A percentile compares a stretch with the other conserved stretches of the same genome.
These are phyloP conservation scores for Pseudocercospora cruenta DNA, from an alignment of 2,329 filamentous ascomycete species.

Conservation along the genomic window DNA sequence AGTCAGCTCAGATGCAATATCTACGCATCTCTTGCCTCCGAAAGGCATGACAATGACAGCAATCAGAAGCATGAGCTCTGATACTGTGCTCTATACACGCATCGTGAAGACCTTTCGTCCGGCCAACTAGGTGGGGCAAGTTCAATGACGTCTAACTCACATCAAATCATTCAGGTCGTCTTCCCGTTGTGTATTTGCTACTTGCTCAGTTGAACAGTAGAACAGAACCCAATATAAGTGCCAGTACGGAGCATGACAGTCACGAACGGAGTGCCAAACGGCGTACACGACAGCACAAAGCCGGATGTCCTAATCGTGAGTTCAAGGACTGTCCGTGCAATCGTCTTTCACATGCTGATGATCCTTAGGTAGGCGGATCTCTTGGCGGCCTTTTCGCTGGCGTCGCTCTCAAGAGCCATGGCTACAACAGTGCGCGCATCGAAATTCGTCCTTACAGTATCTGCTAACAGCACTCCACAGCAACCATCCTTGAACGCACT, in stretches of 20 bases:
- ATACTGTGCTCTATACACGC: background rate
- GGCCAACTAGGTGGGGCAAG: background rate
- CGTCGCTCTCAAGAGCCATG: constrained; percentile 33
- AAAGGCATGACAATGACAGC: background rate
- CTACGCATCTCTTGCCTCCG: too few relatives aligned
- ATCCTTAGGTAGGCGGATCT: constrained; percentile 34
- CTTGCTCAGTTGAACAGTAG: background rate
- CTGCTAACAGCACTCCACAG: background rate
- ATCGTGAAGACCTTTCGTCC: background rate
- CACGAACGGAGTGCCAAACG: constrained; percentile 1
- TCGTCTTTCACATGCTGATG: background rate
- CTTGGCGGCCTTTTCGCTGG: constrained; percentile 36
- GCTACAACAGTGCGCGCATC: constrained; percentile 30
- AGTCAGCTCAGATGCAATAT: too few relatives aligned
- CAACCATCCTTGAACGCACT: constrained; percentile 45
- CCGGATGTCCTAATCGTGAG: constrained; percentile 32
- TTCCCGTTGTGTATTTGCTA: background rate
- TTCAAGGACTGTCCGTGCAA: background rate
- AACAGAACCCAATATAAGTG: background rate
- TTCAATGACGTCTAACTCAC: background rate
- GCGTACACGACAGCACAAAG: constrained; percentile 13
- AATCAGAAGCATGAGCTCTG: background rate
- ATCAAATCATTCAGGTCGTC: background rate
- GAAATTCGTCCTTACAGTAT: background rate
- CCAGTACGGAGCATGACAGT: background rate